phyloP scores from a whole-genome alignment of 352 stramenopile species.

The Globisporangium rhizosaccharum region DNA sequence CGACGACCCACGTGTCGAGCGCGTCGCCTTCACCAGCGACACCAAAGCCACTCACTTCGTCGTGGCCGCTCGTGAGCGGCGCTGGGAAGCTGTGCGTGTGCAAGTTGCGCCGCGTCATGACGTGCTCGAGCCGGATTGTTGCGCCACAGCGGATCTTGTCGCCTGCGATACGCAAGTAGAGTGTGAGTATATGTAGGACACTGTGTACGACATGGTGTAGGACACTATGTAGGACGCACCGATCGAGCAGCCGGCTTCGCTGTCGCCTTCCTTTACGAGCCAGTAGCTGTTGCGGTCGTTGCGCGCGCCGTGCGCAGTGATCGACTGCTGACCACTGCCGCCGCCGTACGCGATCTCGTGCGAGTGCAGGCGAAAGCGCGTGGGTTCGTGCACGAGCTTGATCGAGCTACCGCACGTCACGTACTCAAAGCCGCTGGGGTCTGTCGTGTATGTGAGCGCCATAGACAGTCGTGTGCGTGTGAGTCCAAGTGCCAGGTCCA shows the following conservation, averaged over 20 bases:
- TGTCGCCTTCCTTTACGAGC: conserved; percentile 78
- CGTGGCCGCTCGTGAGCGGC: conserved; percentile 47
- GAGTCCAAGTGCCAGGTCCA: neutral
- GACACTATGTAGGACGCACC: conserved; percentile 6
- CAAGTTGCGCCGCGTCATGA: conserved; percentile 69
- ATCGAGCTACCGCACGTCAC: conserved; percentile 83
- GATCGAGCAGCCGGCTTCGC: conserved; percentile 31
- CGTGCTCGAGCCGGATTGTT: conserved; percentile 69
- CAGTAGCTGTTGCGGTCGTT: conserved; percentile 86
- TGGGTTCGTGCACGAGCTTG: conserved; percentile 74
- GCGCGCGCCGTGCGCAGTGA: conserved; percentile 58
- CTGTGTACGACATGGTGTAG: too few relatives aligned
- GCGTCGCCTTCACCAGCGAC: conserved; percentile 72
- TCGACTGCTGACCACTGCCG: conserved; percentile 74
- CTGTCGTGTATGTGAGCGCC: conserved; percentile 14
- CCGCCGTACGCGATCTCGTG: conserved; percentile 78
- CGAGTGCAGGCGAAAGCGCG: conserved; percentile 76
- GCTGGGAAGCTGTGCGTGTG: conserved; percentile 72
- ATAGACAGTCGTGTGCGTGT: neutral
- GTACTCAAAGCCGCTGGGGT: conserved; percentile 68
- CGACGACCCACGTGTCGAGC: conserved; percentile 69
- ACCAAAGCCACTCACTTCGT: conserved; percentile 78
- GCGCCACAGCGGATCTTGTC: conserved; percentile 57
- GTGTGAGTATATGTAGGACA: neutral
- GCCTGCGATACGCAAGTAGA: conserved; percentile 17